A percentile compares a stretch with the other conserved stretches of the same genome.
These are phyloP conservation scores for Colletotrichum coccodes DNA, from an alignment of 2,329 filamentous ascomycete species.

Conservation along the genomic window DNA sequence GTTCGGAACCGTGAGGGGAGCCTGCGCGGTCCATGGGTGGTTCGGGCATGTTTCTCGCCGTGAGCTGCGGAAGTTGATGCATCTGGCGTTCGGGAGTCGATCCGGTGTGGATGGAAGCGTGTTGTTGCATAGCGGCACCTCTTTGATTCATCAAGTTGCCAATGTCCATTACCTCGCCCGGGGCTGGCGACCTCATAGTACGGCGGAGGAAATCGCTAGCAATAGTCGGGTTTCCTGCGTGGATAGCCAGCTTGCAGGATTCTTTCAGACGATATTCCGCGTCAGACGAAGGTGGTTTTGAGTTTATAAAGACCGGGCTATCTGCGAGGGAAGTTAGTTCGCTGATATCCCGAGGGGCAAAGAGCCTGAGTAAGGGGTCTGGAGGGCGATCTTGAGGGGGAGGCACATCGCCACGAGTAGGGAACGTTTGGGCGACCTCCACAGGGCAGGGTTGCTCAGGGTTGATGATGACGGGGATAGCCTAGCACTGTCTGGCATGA, in stretches of 20 bases:
- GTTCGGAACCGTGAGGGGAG: conserved; percentile 69
- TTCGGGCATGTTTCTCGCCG: conserved; percentile 36
- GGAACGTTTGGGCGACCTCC: conserved; percentile 24
- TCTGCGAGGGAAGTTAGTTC: conserved; percentile 22
- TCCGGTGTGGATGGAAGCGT: conserved; percentile 37
- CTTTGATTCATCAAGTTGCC: conserved; percentile 64
- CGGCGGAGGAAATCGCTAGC: conserved; percentile 26
- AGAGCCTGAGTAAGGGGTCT: conserved; percentile 8
- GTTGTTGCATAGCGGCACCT: conserved; percentile 45
- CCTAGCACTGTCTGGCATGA: conserved; percentile 23
- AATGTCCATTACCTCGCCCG: conserved; percentile 63
- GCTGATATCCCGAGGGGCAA: conserved; percentile 5
- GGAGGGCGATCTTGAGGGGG: neutral
- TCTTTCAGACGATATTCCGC: conserved; percentile 19
- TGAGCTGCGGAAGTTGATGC: conserved; percentile 39
- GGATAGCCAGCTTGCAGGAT: conserved; percentile 24
- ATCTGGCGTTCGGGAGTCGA: conserved; percentile 38
- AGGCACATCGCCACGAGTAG: conserved; percentile 27
- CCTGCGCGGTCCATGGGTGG: conserved; percentile 61
- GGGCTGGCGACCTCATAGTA: conserved; percentile 54
- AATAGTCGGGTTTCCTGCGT: conserved; percentile 24
- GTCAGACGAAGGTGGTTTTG: conserved; percentile 32
- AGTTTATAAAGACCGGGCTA: conserved; percentile 21
- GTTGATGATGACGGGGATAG: conserved; percentile 15
- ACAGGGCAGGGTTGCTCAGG: conserved; percentile 12